phyloP scores from a whole-genome alignment of 768 basidiomycete genomes.

The Boletellus emodensis region DNA sequence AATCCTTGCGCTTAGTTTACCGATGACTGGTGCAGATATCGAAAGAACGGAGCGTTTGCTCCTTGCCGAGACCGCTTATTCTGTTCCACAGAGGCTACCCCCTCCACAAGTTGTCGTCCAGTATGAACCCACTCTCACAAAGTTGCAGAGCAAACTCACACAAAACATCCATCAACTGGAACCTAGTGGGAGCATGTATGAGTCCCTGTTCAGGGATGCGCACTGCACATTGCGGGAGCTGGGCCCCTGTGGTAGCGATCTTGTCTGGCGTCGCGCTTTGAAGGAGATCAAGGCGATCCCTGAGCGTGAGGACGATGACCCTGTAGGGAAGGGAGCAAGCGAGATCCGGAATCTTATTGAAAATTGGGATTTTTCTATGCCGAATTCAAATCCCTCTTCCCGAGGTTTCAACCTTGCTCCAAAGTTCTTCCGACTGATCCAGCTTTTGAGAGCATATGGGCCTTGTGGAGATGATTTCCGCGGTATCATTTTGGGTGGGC shows the following conservation, averaged over 20 bases:
- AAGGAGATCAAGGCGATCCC: constrained; percentile 33
- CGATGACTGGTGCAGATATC: constrained; percentile 27
- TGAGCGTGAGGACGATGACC: constrained; percentile 36
- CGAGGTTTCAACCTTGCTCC: constrained; percentile 63
- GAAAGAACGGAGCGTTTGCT: constrained; percentile 39
- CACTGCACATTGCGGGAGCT: constrained; percentile 48
- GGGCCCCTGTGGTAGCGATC: constrained; percentile 65
- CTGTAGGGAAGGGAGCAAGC: constrained; percentile 19
- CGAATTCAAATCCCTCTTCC: constrained; percentile 55
- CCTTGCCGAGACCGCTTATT: constrained; percentile 38
- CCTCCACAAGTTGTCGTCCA: constrained; percentile 52
- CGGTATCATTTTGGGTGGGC: constrained; percentile 63
- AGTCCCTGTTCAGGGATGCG: constrained; percentile 45
- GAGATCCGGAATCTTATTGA: constrained; percentile 42
- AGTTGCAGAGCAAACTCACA: constrained; percentile 40
- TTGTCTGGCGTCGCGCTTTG: constrained; percentile 60
- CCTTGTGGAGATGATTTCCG: constrained; percentile 56
- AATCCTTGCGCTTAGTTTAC: constrained; percentile 39
- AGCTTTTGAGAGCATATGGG: constrained; percentile 54
- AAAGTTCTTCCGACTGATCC: constrained; percentile 59
- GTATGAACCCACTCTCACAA: constrained; percentile 41
- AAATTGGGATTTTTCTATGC: constrained; percentile 62
- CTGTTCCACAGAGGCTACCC: constrained; percentile 33
- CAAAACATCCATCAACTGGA: constrained; percentile 47
- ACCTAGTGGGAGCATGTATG: constrained; percentile 35